A percentile compares a stretch with the other conserved stretches of the same genome.
Conservation (phyloP, 768 basidiomycete species). For the Boletus barrowsii region DNA sequence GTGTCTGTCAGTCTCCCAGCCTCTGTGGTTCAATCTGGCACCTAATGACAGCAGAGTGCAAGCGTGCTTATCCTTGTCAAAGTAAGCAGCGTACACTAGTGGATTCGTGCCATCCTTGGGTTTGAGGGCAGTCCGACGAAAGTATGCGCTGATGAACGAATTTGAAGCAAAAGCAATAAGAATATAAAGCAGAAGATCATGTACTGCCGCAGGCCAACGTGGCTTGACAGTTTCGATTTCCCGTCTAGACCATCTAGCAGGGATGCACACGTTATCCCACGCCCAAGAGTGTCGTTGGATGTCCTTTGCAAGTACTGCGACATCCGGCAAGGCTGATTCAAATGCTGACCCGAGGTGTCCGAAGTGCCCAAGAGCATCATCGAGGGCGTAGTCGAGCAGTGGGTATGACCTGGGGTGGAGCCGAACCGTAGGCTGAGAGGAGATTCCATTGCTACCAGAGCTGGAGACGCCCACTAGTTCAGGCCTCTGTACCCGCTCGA, state of each 20-base stretch:
- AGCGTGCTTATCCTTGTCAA: not conserved
- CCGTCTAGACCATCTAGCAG: not conserved
- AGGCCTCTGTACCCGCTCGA: not conserved
- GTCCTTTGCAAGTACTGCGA: not conserved
- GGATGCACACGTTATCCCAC: not conserved
- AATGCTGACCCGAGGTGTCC: not conserved
- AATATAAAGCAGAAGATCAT: not conserved
- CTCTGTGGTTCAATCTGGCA: not conserved
- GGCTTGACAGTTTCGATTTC: not conserved
- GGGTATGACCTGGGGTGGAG: not conserved
- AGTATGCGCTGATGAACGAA: not conserved
- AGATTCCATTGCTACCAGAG: not conserved
- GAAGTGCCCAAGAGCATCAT: constrained; percentile 1
- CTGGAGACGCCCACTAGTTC: not conserved
- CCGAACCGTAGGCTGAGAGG: not conserved
- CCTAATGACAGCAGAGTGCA: not conserved
- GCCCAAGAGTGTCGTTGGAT: not conserved
- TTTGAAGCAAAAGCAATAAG: not conserved
- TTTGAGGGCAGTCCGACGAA: not conserved
- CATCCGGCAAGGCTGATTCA: not conserved
- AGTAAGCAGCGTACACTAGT: constrained; percentile 1
- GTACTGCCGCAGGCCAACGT: not conserved
- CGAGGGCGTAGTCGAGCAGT: constrained; percentile 1
- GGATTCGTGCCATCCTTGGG: constrained; percentile 4
- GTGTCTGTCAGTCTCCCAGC: not conserved